phyloP scores from a whole-genome alignment of 1,284 basidiomycete genomes.

The Neolentinus lepideus region DNA sequence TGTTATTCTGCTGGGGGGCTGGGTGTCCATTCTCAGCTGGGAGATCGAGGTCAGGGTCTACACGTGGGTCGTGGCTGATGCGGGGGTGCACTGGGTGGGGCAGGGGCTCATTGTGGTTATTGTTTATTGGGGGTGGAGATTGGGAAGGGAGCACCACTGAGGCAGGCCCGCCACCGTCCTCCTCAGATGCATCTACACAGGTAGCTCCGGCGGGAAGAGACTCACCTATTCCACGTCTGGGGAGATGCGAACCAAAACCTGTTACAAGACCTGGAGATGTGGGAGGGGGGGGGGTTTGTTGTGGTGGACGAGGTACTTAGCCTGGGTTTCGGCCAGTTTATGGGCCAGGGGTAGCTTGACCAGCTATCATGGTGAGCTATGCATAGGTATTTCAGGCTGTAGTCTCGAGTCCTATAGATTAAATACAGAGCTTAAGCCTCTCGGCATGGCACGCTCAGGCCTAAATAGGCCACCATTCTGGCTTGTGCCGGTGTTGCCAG shows the following conservation, averaged over 20 bases:
- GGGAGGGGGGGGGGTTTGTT: too few species aligned
- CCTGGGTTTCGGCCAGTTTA: too few species aligned
- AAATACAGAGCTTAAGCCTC: not conserved
- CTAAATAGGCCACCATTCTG: not conserved
- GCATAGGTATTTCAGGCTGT: not conserved
- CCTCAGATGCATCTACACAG: not conserved
- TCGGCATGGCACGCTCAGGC: not conserved
- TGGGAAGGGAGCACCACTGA: not conserved
- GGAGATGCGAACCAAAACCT: not conserved
- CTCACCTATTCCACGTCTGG: not conserved
- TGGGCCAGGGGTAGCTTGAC: too few species aligned
- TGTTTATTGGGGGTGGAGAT: not conserved
- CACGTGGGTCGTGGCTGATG: not conserved
- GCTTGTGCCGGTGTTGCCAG: not conserved
- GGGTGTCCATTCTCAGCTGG: not conserved
- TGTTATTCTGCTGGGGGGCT: not conserved
- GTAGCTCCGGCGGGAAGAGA: not conserved
- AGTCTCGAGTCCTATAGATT: not conserved
- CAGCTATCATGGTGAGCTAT: not conserved
- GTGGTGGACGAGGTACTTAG: too few species aligned
- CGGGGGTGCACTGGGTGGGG: not conserved
- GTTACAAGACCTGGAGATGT: too few species aligned
- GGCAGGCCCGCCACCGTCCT: not conserved
- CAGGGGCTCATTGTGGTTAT: constrained; percentile 5
- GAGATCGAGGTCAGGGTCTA: not conserved